phyloP scores from a whole-genome alignment of 805 yeast species.

The Candida odintsovae region DNA sequence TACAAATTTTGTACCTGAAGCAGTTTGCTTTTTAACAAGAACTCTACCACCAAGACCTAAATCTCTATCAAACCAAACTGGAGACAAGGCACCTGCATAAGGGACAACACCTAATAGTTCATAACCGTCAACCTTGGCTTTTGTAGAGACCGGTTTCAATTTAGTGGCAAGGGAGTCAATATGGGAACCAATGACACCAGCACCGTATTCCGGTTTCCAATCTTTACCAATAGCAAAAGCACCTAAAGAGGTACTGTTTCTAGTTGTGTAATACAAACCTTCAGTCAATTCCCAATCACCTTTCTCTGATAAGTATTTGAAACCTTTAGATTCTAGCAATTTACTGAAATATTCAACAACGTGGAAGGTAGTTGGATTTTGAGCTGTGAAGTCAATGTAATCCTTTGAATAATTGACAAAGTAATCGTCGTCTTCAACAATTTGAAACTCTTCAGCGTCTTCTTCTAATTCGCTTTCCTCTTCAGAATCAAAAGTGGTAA shows the following conservation, averaged over 20 bases:
- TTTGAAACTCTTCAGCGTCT: conserved; percentile 2
- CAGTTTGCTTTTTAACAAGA: conserved; percentile 38
- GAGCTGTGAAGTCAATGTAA: conserved; percentile 66
- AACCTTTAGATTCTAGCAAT: conserved; percentile 53
- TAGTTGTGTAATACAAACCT: conserved; percentile 59
- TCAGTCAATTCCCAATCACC: conserved; percentile 32
- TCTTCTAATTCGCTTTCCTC: conserved; percentile 16
- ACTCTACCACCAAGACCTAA: conserved; percentile 80
- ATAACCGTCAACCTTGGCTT: conserved; percentile 61
- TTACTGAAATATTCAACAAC: conserved; percentile 49
- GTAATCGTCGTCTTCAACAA: conserved; percentile 17
- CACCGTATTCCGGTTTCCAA: conserved; percentile 61
- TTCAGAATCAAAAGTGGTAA: conserved; percentile 20
- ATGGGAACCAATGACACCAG: conserved; percentile 71
- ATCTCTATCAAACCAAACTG: conserved; percentile 80
- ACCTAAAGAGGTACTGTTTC: conserved; percentile 62
- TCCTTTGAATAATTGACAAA: conserved; percentile 33
- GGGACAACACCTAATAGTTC: conserved; percentile 80
- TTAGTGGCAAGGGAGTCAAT: conserved; percentile 65
- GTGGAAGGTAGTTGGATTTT: conserved; percentile 72
- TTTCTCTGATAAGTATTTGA: conserved; percentile 59
- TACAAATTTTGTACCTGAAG: conserved; percentile 28
- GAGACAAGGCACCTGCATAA: conserved; percentile 64
- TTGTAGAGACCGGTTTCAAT: conserved; percentile 68
- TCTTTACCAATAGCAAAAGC: conserved; percentile 66